phyloP scores from a whole-genome alignment of 2,329 filamentous ascomycete genomes.

The Calonectria crousiana region DNA sequence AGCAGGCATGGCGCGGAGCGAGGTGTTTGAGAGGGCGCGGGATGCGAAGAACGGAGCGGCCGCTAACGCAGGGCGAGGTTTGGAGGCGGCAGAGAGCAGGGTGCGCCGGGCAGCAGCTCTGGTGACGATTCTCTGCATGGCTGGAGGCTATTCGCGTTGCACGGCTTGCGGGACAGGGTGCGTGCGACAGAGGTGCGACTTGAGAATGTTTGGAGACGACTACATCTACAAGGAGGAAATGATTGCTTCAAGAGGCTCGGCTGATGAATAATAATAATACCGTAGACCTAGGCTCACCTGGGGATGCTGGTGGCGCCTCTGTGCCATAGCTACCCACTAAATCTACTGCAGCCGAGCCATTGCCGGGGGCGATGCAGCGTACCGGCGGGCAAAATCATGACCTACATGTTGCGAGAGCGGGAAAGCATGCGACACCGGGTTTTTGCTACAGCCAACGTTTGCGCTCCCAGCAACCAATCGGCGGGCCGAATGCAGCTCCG shows the following conservation, averaged over 20 bases:
- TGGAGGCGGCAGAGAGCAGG: conserved; percentile 34
- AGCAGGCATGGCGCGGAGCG: conserved; percentile 44
- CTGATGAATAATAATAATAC: conserved; percentile 40
- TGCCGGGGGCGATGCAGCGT: neutral
- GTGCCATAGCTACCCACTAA: conserved; percentile 12
- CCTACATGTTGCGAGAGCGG: neutral
- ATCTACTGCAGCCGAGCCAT: conserved; percentile 3
- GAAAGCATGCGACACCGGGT: conserved; percentile 9
- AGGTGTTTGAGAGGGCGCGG: conserved; percentile 48
- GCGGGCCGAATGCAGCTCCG: conserved; percentile 31
- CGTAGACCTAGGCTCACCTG: conserved; percentile 22
- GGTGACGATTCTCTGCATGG: conserved; percentile 51
- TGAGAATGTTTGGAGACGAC: neutral
- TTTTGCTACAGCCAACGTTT: neutral
- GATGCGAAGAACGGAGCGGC: conserved; percentile 36
- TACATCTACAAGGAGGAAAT: conserved; percentile 19
- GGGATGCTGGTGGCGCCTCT: neutral
- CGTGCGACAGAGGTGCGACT: neutral
- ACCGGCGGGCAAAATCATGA: neutral
- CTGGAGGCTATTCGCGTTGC: conserved; percentile 23
- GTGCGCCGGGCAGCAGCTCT: conserved; percentile 47
- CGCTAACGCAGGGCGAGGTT: conserved; percentile 31
- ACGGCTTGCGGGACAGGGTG: neutral
- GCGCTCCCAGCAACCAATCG: conserved; percentile 36
- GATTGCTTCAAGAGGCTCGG: conserved; percentile 32